Percentiles rank a stretch among this genome's conserved stretches.
Evolutionary conservation across 441 rosid genomes (phyloP).

Genomic region (Syzygium syzygioides): DNA sequence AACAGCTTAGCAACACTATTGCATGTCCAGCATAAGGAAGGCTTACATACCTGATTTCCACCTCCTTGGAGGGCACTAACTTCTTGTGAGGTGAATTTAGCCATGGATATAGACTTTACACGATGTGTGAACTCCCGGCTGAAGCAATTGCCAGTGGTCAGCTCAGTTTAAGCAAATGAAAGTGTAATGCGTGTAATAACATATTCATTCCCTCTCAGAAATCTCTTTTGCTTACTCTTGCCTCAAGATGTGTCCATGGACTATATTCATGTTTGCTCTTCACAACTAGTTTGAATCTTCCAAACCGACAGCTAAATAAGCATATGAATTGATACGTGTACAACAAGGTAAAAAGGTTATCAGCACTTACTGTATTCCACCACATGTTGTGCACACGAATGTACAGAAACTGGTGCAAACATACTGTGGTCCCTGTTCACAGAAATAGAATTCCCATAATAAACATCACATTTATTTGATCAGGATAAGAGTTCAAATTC

Average conservation of each 20-base stretch:
- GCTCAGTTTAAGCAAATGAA: slow-evolving; percentile 14
- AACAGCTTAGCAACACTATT: neutral
- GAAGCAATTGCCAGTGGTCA: slow-evolving; percentile 7
- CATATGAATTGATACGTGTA: neutral
- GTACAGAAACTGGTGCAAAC: slow-evolving; percentile 97
- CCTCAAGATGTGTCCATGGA: neutral
- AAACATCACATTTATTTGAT: neutral
- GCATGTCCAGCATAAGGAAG: neutral
- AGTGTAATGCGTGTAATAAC: neutral
- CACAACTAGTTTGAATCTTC: neutral
- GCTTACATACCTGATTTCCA: slow-evolving; percentile 74
- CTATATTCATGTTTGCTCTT: neutral
- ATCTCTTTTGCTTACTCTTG: neutral
- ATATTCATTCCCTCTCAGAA: neutral
- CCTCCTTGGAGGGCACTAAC: slow-evolving; percentile 78
- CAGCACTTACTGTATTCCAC: slow-evolving; percentile 92
- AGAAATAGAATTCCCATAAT: slow-evolving; percentile 16
- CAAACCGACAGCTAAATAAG: neutral
- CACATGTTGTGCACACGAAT: slow-evolving; percentile 89
- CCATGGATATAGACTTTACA: slow-evolving; percentile 93
- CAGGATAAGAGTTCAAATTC: neutral
- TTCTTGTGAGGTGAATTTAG: slow-evolving; percentile 89
- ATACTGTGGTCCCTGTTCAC: slow-evolving; percentile 91
- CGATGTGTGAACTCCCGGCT: slow-evolving; percentile 98
- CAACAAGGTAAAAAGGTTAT: neutral